These are phyloP conservation scores for Moringa oleifera DNA, from an alignment of 345 rosid species.

Conservation along the genomic window DNA sequence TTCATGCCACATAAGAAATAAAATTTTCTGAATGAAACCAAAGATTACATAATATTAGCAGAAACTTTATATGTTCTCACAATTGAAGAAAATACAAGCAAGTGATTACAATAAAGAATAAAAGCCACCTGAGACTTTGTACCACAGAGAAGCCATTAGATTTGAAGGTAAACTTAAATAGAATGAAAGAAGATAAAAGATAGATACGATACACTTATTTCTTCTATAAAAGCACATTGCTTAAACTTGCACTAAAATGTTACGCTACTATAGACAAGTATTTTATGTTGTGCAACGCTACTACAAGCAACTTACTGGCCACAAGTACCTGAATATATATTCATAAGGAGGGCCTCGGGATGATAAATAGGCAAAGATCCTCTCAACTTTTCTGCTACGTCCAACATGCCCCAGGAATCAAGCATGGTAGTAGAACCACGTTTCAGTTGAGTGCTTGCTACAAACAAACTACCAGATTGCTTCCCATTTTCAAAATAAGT, in stretches of 20 bases:
- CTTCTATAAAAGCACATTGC: background rate
- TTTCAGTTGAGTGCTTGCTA: slow-evolving; percentile 24
- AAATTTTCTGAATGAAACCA: background rate
- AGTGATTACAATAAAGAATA: background rate
- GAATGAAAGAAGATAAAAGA: background rate
- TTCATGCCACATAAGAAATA: too few relatives aligned
- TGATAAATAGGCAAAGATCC: slow-evolving; percentile 69
- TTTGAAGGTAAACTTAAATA: background rate
- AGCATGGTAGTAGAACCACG: slow-evolving; percentile 23
- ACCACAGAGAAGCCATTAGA: background rate
- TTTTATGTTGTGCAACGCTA: background rate
- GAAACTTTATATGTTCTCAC: background rate
- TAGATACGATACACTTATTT: background rate
- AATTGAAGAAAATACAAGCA: background rate
- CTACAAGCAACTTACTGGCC: background rate
- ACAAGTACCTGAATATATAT: slow-evolving; percentile 71
- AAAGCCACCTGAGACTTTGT: background rate
- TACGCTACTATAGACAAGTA: slow-evolving; percentile 1
- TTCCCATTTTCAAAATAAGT: slow-evolving; percentile 20
- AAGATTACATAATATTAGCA: background rate
- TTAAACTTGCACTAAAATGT: background rate
- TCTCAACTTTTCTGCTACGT: slow-evolving; percentile 45
- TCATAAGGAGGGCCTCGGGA: slow-evolving; percentile 63
- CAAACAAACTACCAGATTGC: slow-evolving; percentile 22
- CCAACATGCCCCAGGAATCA: slow-evolving; percentile 48